Conservation (phyloP, 768 basidiomycete genomes). For the Boletus edulis region DNA sequence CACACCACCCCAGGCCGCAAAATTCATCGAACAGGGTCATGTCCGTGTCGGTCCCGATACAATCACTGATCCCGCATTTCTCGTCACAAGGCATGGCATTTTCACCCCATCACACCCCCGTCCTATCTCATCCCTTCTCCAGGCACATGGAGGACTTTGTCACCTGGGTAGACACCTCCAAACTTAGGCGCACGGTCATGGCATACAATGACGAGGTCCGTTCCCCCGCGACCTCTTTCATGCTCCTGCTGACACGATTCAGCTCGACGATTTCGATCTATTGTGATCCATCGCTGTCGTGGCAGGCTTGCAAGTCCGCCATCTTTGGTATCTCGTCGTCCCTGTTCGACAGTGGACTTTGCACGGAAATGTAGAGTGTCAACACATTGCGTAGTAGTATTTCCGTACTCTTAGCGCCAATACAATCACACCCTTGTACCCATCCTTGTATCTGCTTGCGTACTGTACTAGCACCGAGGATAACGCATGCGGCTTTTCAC, state of each 20-base stretch:
- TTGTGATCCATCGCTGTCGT: constrained; percentile 40
- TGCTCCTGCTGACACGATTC: constrained; percentile 15
- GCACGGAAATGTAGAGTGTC: background rate
- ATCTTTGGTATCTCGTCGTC: background rate
- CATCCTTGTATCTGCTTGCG: background rate
- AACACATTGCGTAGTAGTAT: background rate
- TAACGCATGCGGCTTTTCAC: constrained; percentile 18
- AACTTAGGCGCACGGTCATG: constrained; percentile 94
- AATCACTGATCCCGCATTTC: constrained; percentile 92
- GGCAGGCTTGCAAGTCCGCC: background rate
- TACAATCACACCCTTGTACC: background rate
- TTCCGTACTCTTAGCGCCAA: background rate
- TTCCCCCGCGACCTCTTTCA: background rate
- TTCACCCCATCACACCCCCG: background rate
- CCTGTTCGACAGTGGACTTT: constrained; percentile 3
- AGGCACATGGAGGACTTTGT: constrained; percentile 99
- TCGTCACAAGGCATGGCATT: constrained; percentile 74
- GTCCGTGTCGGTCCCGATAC: constrained; percentile 96
- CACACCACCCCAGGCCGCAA: constrained; percentile 68
- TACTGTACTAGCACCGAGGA: background rate
- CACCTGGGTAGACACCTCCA: constrained; percentile 98
- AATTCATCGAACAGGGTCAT: constrained; percentile 98
- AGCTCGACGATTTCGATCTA: constrained; percentile 96
- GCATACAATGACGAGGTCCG: constrained; percentile 92
- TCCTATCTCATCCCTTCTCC: constrained; percentile 2